A percentile compares a stretch with the other conserved stretches of the same genome.
These are phyloP conservation scores for Fusarium buharicum DNA, from an alignment of 2,329 filamentous ascomycete species.

Conservation along the genomic window DNA sequence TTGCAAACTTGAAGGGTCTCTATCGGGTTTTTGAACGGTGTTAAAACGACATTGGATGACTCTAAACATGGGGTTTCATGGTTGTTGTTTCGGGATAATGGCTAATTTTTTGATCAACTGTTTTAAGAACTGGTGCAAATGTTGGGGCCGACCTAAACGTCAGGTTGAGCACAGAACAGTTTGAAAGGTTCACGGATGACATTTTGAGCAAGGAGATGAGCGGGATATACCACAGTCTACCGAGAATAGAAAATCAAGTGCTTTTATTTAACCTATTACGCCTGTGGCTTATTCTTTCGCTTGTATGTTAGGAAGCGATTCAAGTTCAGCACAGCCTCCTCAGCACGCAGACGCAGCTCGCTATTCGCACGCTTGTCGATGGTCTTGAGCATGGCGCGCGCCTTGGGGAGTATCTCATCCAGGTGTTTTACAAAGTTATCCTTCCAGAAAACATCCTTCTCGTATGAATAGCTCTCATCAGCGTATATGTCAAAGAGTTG, in stretches of 20 bases:
- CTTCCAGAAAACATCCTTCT: conserved; percentile 72
- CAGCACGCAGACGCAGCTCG: conserved; percentile 68
- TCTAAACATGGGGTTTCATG: conserved; percentile 4
- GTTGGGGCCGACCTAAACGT: conserved; percentile 1
- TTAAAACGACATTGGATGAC: conserved; percentile 55
- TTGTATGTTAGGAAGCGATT: conserved; percentile 72
- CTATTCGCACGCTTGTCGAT: conserved; percentile 68
- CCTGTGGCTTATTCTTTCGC: conserved; percentile 62
- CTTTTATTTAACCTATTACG: conserved; percentile 41
- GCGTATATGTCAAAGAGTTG: conserved; percentile 75
- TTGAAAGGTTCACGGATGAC: conserved; percentile 4
- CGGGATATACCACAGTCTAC: conserved; percentile 1
- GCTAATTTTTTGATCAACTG: not conserved
- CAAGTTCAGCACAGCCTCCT: conserved; percentile 71
- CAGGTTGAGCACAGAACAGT: conserved; percentile 1
- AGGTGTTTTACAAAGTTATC: conserved; percentile 69
- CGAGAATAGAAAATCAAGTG: conserved; percentile 10
- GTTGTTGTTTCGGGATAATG: conserved; percentile 9
- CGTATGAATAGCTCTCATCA: conserved; percentile 67
- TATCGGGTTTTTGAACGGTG: conserved; percentile 97
- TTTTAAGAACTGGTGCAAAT: conserved; percentile 6
- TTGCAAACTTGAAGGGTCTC: conserved; percentile 90
- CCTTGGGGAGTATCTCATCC: conserved; percentile 63
- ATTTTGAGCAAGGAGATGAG: not conserved
- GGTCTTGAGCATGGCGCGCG: conserved; percentile 66